Base-by-base conservation (phyloP, 2,329 filamentous ascomycete species). In the Venturia nashicola region DNA sequence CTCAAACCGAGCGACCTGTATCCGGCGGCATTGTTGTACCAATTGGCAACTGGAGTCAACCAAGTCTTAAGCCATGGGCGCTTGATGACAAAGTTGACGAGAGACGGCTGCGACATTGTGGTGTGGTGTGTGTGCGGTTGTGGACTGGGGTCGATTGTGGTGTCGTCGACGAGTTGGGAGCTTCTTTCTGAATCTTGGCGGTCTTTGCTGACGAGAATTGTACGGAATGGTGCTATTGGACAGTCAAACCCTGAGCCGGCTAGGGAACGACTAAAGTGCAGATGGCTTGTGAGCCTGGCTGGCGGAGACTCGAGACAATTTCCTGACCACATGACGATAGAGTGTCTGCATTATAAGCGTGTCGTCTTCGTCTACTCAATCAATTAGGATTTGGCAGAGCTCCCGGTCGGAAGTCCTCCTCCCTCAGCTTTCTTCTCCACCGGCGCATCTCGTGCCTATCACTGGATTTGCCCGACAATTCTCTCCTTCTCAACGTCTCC, bases 1-100 rank as follows among this genome's bases (percentile, higher is more conserved):
- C 83, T 89, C 79, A 97, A 83, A 73, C 93, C 93, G 73, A 97
- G 83, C 84, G 93, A 86, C 79, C 91, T 88, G 84, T 97, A 96
- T 75, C 93, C 93, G 71, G 92, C 84, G 72, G 91, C 88, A 75
- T 93, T 88, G 79, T 80, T 79, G 81, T 97, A 97, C 91, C 91
- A 96, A 73, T 86, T 84, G 77, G 92, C 85, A 69, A 96, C 75
- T 69, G 94, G 94, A 81, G 81, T 85, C 77, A 97, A 79, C 79
- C 88, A 82, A 71, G 82, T 86, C 77, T 82, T 80, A 74, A 97
- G 85, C 90, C 90, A 96, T 70, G 93, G 92, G 73, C 91, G 87
- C 82, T 88, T 88, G 75, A 86, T 75, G 74, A 97, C 84, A 75
- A 86, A 92, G 71, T 85, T 88, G 72, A 88, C 84, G 77, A 91